Evolutionary conservation across 805 yeast genomes (phyloP).

Genomic region (Cyberlindnera euphorbiae): DNA sequence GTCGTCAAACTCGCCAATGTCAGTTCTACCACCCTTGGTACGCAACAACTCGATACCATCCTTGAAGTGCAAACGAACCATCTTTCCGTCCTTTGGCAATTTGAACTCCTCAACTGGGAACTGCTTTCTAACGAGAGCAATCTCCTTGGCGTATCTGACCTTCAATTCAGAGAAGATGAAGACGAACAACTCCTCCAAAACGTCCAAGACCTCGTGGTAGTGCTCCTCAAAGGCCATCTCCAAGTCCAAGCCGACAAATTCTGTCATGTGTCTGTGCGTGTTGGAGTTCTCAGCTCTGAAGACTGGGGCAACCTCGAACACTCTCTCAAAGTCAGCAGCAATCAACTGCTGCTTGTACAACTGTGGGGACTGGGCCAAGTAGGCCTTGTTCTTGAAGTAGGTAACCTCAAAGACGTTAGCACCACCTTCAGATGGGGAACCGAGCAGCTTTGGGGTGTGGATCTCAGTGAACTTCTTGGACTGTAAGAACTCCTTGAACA

Average conservation of each 20-base stretch:
- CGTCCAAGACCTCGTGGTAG: constrained; percentile 82
- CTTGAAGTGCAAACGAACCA: constrained; percentile 83
- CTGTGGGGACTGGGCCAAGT: constrained; percentile 97
- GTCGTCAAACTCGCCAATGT: constrained; percentile 74
- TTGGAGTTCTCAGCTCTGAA: constrained; percentile 99
- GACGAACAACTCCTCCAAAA: constrained; percentile 68
- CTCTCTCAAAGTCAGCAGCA: constrained; percentile 96
- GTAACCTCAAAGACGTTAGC: constrained; percentile 91
- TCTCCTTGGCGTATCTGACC: constrained; percentile 73
- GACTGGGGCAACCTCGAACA: constrained; percentile 94
- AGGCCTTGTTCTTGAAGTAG: constrained; percentile 90
- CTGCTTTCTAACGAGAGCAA: constrained; percentile 86
- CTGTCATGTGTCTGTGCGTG: constrained; percentile 99
- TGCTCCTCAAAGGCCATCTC: constrained; percentile 99
- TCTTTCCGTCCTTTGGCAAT: constrained; percentile 88
- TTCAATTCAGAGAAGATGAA: constrained; percentile 85
- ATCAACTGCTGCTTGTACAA: constrained; percentile 96
- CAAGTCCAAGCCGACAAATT: constrained; percentile 93
- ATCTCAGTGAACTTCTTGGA: constrained; percentile 75
- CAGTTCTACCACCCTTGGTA: constrained; percentile 82
- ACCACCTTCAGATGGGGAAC: constrained; percentile 98
- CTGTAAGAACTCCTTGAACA: constrained; percentile 84
- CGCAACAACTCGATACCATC: constrained; percentile 87
- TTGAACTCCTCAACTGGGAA: constrained; percentile 97
- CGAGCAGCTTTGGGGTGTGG: constrained; percentile 93